Base-by-base conservation (phyloP, 2,329 filamentous ascomycete species). In the Westerdykella ornata region DNA sequence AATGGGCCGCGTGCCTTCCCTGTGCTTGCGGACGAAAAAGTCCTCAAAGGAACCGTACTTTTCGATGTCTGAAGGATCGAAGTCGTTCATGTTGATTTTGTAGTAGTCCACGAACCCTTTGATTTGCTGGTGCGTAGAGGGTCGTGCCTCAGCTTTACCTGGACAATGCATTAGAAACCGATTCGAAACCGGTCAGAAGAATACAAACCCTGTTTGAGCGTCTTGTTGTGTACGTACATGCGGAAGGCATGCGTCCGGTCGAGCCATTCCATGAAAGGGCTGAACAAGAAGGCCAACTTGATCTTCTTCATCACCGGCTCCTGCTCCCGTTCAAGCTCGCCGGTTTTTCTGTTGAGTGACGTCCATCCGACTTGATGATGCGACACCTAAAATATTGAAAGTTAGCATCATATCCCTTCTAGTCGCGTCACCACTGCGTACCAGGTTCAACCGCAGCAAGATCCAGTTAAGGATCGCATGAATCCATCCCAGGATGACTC, bases 201-300 rank as follows among this genome's bases (percentile, higher is more conserved):
- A 18, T 31, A 34, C 52, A 30, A 42, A 60, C 66, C 63, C 39
- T 43, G 51, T 39, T 51, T 44, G 12, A 66, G 20, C 2, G 59
- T 65, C 46, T 61, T 60, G 17, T 66, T 53, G 38, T 69, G 66
- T 20, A 68, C 58, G 37, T 60, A 63, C 13, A 66, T 44, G 13
- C 66, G 59, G 57, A 70, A 57, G 6, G 51, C 41, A 39, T 65
- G 59, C 0, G 65, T 69, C 3, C 18, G 31, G 30, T 45, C 39
- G 16, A 45, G 38, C 44, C 39, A 41, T 41, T 44, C 42, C 15
- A 35, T 30, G 8, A 47, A 17, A 3, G 45, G 45, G 40, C 69
- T 71, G 55, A 71, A 70, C 6, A 71, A 57, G 0, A 71, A 17
- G 3, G 69, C 47, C 4, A 72, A 51, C 44, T 68, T 69, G 14